Evolutionary conservation across 2,329 filamentous ascomycete genomes (phyloP).

Genomic region (Colletotrichum sp.): DNA sequence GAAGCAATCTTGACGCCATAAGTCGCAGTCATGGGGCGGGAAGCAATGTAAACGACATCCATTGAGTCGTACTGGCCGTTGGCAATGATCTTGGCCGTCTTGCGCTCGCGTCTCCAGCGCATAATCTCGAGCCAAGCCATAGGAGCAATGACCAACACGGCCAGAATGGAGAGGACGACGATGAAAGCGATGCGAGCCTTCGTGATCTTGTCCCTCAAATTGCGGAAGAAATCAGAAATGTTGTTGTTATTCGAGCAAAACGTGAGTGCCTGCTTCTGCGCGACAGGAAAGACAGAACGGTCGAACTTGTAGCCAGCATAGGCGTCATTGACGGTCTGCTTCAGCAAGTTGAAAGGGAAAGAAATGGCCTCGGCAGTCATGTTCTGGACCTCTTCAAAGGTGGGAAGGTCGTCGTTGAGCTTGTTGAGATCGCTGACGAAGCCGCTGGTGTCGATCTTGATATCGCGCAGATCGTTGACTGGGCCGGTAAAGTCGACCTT

Average conservation of each 20-base stretch:
- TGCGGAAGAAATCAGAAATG: slow-evolving; percentile 83
- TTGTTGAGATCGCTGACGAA: slow-evolving; percentile 73
- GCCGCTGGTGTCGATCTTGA: slow-evolving; percentile 70
- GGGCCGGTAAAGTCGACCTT: slow-evolving; percentile 68
- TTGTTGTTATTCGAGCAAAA: slow-evolving; percentile 89
- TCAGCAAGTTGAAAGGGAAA: slow-evolving; percentile 82
- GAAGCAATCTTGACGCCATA: slow-evolving; percentile 74
- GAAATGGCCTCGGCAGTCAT: slow-evolving; percentile 77
- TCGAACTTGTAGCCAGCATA: slow-evolving; percentile 81
- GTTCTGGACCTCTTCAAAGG: slow-evolving; percentile 83
- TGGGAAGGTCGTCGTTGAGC: slow-evolving; percentile 81
- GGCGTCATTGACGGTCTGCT: slow-evolving; percentile 71
- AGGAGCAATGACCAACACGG: slow-evolving; percentile 74
- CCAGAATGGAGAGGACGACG: slow-evolving; percentile 73
- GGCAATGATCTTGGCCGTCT: slow-evolving; percentile 70
- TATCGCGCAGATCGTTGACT: slow-evolving; percentile 70
- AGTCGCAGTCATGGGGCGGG: slow-evolving; percentile 76
- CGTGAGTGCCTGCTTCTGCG: slow-evolving; percentile 78
- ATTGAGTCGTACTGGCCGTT: slow-evolving; percentile 76
- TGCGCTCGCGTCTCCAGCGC: slow-evolving; percentile 75
- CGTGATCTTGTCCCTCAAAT: slow-evolving; percentile 69
- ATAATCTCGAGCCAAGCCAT: slow-evolving; percentile 84
- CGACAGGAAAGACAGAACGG: slow-evolving; percentile 78
- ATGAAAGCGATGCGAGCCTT: slow-evolving; percentile 78
- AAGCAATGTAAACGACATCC: slow-evolving; percentile 88